Percentiles rank a stretch among this genome's conserved stretches.
Conservation (phyloP, 352 stramenopile species). For the Globisporangium recalcitrans region DNA sequence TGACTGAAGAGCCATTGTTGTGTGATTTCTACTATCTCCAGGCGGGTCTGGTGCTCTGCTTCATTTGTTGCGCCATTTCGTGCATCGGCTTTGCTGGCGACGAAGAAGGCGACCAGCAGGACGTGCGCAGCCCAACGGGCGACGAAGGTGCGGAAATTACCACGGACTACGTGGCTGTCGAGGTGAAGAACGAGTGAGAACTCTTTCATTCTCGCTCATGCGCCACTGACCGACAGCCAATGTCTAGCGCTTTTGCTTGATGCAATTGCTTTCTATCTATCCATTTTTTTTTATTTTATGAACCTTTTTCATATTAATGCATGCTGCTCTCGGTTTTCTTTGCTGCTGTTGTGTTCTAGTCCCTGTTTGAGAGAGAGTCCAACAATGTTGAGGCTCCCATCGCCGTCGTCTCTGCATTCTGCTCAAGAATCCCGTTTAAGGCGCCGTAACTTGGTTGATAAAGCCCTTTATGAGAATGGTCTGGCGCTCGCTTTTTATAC, state of each 20-base stretch:
- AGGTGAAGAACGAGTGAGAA: slow-evolving; percentile 23
- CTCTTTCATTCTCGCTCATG: not conserved
- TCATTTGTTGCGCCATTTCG: slow-evolving; percentile 75
- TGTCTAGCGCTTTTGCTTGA: not conserved
- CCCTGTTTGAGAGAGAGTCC: not conserved
- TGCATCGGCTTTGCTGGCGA: slow-evolving; percentile 56
- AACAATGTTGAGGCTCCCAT: not conserved
- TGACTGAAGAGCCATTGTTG: not conserved
- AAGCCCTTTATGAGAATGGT: not conserved
- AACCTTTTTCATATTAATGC: not conserved
- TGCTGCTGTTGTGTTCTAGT: not conserved
- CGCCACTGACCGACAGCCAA: not conserved
- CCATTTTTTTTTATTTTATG: not conserved
- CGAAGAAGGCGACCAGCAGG: slow-evolving; percentile 26
- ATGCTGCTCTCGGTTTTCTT: not conserved
- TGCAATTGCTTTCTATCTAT: not conserved
- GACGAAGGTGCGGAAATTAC: slow-evolving; percentile 67
- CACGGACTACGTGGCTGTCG: slow-evolving; percentile 56
- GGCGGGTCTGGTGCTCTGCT: slow-evolving; percentile 67
- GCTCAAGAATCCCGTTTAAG: not conserved
- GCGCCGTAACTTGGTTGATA: not conserved
- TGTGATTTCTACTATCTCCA: slow-evolving; percentile 17
- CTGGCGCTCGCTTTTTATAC: not conserved
- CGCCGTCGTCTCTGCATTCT: not conserved
- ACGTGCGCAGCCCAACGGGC: slow-evolving; percentile 35